A percentile compares a stretch with the other conserved stretches of the same genome.
phyloP scores from a whole-genome alignment of 148 eudicot species.

The Selenicereus undatus region DNA sequence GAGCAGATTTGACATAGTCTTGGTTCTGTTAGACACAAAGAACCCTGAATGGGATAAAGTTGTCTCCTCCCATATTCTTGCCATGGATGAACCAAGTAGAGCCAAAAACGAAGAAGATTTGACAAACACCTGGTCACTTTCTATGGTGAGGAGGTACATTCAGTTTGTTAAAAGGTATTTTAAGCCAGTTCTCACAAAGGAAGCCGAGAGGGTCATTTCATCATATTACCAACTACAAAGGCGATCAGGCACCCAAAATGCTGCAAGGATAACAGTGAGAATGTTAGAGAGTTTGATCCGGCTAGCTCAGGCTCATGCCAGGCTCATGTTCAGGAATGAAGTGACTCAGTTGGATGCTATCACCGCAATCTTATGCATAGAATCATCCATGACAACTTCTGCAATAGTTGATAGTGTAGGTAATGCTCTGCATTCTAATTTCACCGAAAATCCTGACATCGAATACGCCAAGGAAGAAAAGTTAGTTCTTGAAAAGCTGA shows the following conservation, averaged over 20 bases:
- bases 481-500: conserved; percentile 65
- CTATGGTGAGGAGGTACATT: conserved; percentile 81
- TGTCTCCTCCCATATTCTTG: conserved; percentile 93
- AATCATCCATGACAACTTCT: conserved; percentile 97
- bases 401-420: conserved; percentile 88
- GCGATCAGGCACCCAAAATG: conserved; percentile 77
- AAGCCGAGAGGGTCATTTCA: conserved; percentile 83
- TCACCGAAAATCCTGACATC: conserved; percentile 73
- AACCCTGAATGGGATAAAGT: conserved; percentile 98
- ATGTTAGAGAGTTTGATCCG: conserved; percentile 95
- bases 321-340: conserved; percentile 90
- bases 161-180: conserved; percentile 75
- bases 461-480: conserved; percentile 89
- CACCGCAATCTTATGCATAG: conserved; percentile 93
- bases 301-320: conserved; percentile 98
- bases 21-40: conserved; percentile 84
- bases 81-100: conserved; percentile 44
- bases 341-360: conserved; percentile 80
- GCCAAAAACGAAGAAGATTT: conserved; percentile 51
- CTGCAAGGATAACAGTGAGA: conserved; percentile 91
- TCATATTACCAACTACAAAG: conserved; percentile 92
- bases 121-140: conserved; percentile 60
- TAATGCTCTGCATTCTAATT: conserved; percentile 93
- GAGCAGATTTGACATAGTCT: conserved; percentile 94
- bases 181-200: conserved; percentile 77